Evolutionary conservation across 495 filamentous ascomycete genomes (phyloP).

Genomic region (Friedmanniomyces endolithicus): DNA sequence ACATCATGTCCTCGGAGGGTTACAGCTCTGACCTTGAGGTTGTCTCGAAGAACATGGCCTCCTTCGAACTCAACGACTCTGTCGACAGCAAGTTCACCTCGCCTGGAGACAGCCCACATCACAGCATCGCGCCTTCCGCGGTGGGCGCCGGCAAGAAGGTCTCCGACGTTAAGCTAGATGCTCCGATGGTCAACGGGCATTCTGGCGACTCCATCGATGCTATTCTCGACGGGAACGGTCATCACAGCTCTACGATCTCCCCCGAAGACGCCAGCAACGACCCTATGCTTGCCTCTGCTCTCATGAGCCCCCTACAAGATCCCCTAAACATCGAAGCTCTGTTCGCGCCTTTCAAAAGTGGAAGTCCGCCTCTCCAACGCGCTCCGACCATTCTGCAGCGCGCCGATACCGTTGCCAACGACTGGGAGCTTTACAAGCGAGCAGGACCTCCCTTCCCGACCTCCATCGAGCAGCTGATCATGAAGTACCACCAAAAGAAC

Average conservation of each 20-base stretch:
- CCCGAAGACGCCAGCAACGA: constrained; percentile 4
- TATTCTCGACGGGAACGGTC: neutral
- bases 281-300: constrained; percentile 8
- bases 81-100: constrained; percentile 7
- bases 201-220: neutral
- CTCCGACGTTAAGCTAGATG: constrained; percentile 4
- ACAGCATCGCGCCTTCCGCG: neutral
- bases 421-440: constrained; percentile 19
- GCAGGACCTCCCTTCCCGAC: constrained; percentile 15
- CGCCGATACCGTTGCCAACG: neutral
- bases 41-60: constrained; percentile 9
- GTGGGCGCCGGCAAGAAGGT: neutral
- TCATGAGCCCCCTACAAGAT: constrained; percentile 6
- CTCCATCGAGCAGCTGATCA: constrained; percentile 12
- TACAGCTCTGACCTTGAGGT: constrained; percentile 11
- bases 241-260: neutral
- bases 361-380: neutral
- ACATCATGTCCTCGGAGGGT: neutral
- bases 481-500: constrained; percentile 16
- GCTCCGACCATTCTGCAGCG: constrained; percentile 1
- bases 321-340: constrained; percentile 1
- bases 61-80: neutral
- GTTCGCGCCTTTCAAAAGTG: neutral
- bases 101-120: neutral
- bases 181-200: neutral